These are phyloP conservation scores for Clohesyomyces aquaticus DNA, from an alignment of 495 filamentous ascomycete species.

Conservation along the genomic window DNA sequence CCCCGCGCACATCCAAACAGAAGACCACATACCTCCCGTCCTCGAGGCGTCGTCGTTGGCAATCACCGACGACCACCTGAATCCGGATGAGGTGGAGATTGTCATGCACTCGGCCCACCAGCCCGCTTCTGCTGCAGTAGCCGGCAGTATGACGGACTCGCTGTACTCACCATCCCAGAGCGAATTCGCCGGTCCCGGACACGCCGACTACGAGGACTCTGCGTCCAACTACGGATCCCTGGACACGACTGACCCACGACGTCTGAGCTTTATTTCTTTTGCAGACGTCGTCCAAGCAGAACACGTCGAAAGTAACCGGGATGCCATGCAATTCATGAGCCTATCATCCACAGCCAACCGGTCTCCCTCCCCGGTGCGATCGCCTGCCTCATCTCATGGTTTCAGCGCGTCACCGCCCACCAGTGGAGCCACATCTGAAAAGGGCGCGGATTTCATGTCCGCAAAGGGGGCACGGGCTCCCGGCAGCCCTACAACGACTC, in stretches of 20 bases:
- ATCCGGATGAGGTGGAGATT: slow-evolving; percentile 85
- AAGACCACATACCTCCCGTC: slow-evolving; percentile 89
- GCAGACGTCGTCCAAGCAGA: slow-evolving; percentile 93
- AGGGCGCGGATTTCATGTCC: slow-evolving; percentile 67
- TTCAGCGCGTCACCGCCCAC: slow-evolving; percentile 64
- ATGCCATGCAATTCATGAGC: slow-evolving; percentile 62
- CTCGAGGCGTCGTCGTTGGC: slow-evolving; percentile 86
- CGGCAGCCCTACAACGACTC: slow-evolving; percentile 49
- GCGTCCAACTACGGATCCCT: slow-evolving; percentile 72
- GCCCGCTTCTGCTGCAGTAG: slow-evolving; percentile 67
- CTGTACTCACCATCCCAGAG: slow-evolving; percentile 41
- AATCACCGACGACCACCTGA: slow-evolving; percentile 77
- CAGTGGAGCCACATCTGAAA: slow-evolving; percentile 67
- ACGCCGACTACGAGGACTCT: slow-evolving; percentile 57
- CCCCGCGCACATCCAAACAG: slow-evolving; percentile 84
- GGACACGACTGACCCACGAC: slow-evolving; percentile 75
- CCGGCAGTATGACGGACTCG: slow-evolving; percentile 31
- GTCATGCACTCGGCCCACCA: slow-evolving; percentile 81
- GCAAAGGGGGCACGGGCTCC: slow-evolving; percentile 40
- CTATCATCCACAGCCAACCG: slow-evolving; percentile 62
- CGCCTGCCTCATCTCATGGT: slow-evolving; percentile 67
- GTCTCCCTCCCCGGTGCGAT: slow-evolving; percentile 73
- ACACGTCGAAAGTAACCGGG: slow-evolving; percentile 66
- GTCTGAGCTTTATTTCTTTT: slow-evolving; percentile 90
- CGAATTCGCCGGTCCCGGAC: slow-evolving; percentile 33